Conservation (phyloP, 257 asterid species). For the Oldenlandia corymbosa region DNA sequence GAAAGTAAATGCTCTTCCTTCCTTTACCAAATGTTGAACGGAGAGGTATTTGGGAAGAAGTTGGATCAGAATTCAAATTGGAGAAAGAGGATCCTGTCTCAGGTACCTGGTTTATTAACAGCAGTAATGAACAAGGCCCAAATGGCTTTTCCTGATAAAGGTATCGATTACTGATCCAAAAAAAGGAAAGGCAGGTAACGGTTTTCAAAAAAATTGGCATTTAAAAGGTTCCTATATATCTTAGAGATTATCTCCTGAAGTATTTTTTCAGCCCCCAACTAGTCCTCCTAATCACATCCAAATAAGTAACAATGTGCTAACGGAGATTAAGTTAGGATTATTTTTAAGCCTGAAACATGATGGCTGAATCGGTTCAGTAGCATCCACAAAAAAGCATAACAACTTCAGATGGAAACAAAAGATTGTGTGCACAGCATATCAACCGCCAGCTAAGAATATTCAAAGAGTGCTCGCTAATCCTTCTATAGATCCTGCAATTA, state of each 20-base stretch:
- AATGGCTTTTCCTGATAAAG: not conserved
- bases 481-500: constrained; percentile 97
- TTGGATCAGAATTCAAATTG: not conserved
- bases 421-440: constrained; percentile 98
- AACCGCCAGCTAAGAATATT: constrained; percentile 98
- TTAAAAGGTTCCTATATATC: no score
- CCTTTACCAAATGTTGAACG: no score
- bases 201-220: no score
- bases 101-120: not conserved
- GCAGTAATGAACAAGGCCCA: not conserved
- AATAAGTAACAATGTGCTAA: constrained; percentile 17
- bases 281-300: constrained; percentile 35
- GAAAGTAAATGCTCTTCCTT: no score
- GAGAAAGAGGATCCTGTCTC: not conserved
- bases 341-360: constrained; percentile 25
- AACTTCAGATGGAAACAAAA: constrained; percentile 92
- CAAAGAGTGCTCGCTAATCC: constrained; percentile 95
- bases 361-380: constrained; percentile 32
- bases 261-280: constrained; percentile 29
- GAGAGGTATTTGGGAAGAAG: no score
- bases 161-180: not conserved
- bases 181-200: not conserved
- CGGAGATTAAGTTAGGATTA: not conserved
- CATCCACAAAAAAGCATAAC: constrained; percentile 41
- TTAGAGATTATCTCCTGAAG: no score